Evolutionary conservation across 768 basidiomycete genomes (phyloP).

Genomic region (Mycena kentingensis): DNA sequence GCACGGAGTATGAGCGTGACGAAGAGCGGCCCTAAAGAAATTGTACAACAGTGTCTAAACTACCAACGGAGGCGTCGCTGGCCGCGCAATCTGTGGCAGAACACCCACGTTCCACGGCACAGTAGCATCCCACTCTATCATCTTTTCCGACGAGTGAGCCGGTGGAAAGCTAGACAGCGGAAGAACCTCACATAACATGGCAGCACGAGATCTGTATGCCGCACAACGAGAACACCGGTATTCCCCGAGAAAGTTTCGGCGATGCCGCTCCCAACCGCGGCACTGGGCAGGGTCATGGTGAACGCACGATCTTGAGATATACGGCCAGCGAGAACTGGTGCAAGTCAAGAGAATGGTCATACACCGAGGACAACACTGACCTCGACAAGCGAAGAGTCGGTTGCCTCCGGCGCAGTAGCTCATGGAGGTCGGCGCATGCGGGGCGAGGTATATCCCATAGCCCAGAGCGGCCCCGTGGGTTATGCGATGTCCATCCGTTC

Average conservation of each 20-base stretch:
- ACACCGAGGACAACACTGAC: neutral
- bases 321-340: neutral
- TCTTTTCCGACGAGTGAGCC: neutral
- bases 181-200: conserved; percentile 15
- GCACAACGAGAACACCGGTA: conserved; percentile 8
- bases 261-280: conserved; percentile 2
- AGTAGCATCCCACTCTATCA: conserved; percentile 8
- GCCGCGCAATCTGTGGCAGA: neutral
- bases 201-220: conserved; percentile 10
- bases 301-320: neutral
- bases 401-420: conserved; percentile 1
- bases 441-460: conserved; percentile 17
- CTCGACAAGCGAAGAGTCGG: conserved; percentile 19
- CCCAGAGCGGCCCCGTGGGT: conserved; percentile 7
- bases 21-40: no score
- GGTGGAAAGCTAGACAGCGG: neutral
- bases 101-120: neutral
- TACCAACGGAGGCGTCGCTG: neutral
- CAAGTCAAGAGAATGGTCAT: neutral
- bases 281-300: neutral
- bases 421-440: conserved; percentile 5
- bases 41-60: no score
- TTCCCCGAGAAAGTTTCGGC: neutral
- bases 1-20: neutral
- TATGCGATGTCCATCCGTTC: conserved; percentile 7